Evolutionary conservation across 2,329 filamentous ascomycete species (phyloP).

Genomic region (Rhytidhysteron rufulum): DNA sequence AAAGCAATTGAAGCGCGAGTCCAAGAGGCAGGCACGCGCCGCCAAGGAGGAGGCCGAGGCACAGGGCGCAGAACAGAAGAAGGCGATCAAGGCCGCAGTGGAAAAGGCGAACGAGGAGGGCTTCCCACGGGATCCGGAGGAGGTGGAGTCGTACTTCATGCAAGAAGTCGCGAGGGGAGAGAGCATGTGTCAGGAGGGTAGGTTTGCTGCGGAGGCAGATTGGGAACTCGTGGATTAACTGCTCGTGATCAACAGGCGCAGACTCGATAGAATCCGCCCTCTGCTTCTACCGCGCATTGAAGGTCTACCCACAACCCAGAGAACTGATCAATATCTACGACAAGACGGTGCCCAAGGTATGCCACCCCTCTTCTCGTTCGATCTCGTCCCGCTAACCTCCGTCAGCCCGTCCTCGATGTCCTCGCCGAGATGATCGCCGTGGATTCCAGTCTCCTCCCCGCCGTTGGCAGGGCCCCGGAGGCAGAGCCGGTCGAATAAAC

Average conservation of each 20-base stretch:
- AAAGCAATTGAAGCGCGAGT: constrained; percentile 65
- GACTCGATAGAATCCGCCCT: constrained; percentile 79
- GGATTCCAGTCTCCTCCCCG: constrained; percentile 66
- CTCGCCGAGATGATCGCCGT: constrained; percentile 97
- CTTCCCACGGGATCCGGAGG: constrained; percentile 84
- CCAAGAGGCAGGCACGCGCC: constrained; percentile 66
- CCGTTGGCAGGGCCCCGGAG: constrained; percentile 33
- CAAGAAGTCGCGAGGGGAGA: constrained; percentile 89
- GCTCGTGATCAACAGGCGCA: constrained; percentile 46
- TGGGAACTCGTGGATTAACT: neutral
- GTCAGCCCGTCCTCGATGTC: constrained; percentile 83
- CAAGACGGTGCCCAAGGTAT: constrained; percentile 93
- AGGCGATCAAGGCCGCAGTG: constrained; percentile 70
- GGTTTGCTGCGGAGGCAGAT: constrained; percentile 35
- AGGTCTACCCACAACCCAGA: constrained; percentile 91
- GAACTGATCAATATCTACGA: constrained; percentile 97
- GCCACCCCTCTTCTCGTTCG: constrained; percentile 8
- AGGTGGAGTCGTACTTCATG: constrained; percentile 96
- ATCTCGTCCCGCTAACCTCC: neutral
- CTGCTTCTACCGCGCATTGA: constrained; percentile 96
- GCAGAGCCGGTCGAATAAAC: constrained; percentile 10
- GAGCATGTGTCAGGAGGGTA: constrained; percentile 76
- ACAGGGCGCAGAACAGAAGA: constrained; percentile 62
- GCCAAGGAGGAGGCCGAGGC: constrained; percentile 70
- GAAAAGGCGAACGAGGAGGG: constrained; percentile 84